Conservation (phyloP, 805 yeast genomes). For the Naumovozyma castellii region DNA sequence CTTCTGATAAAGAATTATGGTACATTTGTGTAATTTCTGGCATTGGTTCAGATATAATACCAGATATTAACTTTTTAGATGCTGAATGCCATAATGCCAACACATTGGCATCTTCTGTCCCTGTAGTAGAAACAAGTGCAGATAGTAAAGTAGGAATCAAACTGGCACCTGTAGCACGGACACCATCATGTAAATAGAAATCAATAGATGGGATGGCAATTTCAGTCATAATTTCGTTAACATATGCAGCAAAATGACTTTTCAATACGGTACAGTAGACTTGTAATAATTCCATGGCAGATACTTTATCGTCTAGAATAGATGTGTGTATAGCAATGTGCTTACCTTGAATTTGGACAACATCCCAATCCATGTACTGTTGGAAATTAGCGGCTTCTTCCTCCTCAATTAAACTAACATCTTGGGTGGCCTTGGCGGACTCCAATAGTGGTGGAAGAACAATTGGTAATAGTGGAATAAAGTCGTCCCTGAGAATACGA, state of each 20-base stretch:
- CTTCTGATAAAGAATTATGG: conserved; percentile 60
- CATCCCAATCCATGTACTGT: conserved; percentile 91
- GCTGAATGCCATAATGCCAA: conserved; percentile 63
- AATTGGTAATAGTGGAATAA: conserved; percentile 69
- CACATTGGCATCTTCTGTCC: conserved; percentile 47
- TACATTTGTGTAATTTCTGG: conserved; percentile 74
- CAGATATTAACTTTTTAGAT: conserved; percentile 55
- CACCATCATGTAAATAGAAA: conserved; percentile 89
- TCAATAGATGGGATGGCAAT: conserved; percentile 82
- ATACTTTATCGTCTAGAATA: conserved; percentile 84
- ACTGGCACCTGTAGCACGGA: conserved; percentile 81
- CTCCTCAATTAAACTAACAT: conserved; percentile 74
- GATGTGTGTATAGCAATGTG: conserved; percentile 93
- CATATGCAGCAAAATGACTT: conserved; percentile 75
- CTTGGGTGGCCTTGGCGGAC: conserved; percentile 85
- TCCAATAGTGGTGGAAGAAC: conserved; percentile 84
- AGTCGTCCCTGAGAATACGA: conserved; percentile 73
- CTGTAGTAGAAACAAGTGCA: conserved; percentile 45
- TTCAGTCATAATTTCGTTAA: conserved; percentile 63
- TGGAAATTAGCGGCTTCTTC: conserved; percentile 81
- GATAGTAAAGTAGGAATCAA: conserved; percentile 69
- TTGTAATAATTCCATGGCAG: conserved; percentile 80
- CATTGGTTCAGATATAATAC: conserved; percentile 68
- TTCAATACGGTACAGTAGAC: conserved; percentile 79
- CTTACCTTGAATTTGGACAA: conserved; percentile 81